These are phyloP conservation scores for Drosera capensis DNA, from an alignment of 148 eudicot genomes.

Conservation along the genomic window DNA sequence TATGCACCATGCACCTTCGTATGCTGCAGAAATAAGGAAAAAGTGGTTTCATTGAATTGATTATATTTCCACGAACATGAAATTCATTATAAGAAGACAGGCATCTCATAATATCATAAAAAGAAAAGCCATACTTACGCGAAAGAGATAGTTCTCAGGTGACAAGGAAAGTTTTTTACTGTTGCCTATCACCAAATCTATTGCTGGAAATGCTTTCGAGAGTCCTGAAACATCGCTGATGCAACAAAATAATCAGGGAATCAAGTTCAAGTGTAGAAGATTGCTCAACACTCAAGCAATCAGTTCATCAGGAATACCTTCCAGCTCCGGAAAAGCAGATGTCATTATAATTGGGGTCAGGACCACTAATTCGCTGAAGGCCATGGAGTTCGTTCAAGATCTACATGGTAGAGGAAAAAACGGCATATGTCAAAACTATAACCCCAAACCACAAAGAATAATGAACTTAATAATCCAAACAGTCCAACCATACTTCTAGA, in stretches of 20 bases:
- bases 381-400: conserved; percentile 46
- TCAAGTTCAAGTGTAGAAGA: conserved; percentile 1
- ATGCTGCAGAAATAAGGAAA: conserved; percentile 32
- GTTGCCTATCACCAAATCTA: conserved; percentile 70
- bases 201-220: conserved; percentile 56
- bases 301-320: conserved; percentile 32
- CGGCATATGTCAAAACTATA: not conserved
- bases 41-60: no score
- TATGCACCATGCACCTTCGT: conserved; percentile 77
- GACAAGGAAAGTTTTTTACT: conserved; percentile 60
- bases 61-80: not conserved
- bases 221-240: conserved; percentile 55
- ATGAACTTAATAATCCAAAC: no score
- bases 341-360: conserved; percentile 82
- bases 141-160: conserved; percentile 91
- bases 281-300: not conserved
- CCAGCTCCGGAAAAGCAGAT: conserved; percentile 91
- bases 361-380: conserved; percentile 60
- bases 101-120: not conserved
- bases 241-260: conserved; percentile 7
- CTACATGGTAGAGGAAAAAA: conserved; percentile 19
- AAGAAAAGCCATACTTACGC: conserved; percentile 18
- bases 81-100: not conserved
- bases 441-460: not conserved
- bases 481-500: no score